Evolutionary conservation across 2,329 filamentous ascomycete species (phyloP), one percentile per base, ranked within the genome.

Genomic region (Scopulariopsis brevicaulis): DNA sequence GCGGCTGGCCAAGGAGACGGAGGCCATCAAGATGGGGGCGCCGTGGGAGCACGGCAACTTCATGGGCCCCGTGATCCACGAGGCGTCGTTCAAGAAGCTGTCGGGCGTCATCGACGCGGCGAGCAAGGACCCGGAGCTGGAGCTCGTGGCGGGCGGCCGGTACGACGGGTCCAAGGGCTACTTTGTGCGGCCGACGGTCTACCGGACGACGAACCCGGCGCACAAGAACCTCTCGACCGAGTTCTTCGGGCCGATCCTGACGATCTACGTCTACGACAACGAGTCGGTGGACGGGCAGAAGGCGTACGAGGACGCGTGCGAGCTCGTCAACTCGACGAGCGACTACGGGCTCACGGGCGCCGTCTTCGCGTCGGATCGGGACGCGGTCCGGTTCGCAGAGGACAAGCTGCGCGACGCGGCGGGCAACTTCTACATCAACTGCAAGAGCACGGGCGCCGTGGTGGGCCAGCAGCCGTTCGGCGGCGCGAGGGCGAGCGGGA

Each of bases 391-490:
- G 25, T 77, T 78, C 58, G 89, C 87, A 0, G 87, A 91, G 70
- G 82, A 90, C 64, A 80, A 77, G 60, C 77, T 93, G 57, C 78
- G 87, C 62, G 84, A 91, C 68, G 76, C 85, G 0, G 88, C 89
- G 0, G 89, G 89, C 50, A 93, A 93, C 76, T 92, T 92, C 70
- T 93, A 93, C 74, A 79, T 93, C 73, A 93, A 92, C 75, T 88
- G 85, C 76, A 92, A 92, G 80, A 86, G 82, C 70, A 89, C 85
- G 1, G 86, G 85, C 46, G 85, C 85, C 18, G 84, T 89, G 25
- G 85, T 88, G 8, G 85, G 84, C 15, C 86, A 89, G 73, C 85
- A 89, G 73, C 82, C 85, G 4, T 89, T 89, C 67, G 85, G 85
- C 24, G 85, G 85, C 57, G 79, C 83, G 14, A 76, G 86, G 62